Evolutionary conservation across 352 stramenopile species (phyloP).

Genomic region (Globisporangium ultimum): DNA sequence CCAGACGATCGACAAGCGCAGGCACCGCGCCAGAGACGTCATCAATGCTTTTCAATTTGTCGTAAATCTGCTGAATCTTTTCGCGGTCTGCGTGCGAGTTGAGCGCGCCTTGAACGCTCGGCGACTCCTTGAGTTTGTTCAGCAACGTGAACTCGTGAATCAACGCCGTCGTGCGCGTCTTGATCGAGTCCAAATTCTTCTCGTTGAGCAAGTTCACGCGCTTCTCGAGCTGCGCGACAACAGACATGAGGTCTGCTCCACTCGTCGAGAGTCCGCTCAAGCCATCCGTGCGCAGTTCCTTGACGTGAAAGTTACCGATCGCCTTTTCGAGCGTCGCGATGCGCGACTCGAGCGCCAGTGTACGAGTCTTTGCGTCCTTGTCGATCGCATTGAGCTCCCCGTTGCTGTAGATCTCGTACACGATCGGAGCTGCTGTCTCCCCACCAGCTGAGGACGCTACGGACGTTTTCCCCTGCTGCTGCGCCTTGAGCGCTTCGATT

Average conservation of each 20-base stretch:
- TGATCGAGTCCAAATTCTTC: slow-evolving; percentile 78
- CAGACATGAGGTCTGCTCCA: slow-evolving; percentile 35
- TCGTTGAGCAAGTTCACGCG: slow-evolving; percentile 67
- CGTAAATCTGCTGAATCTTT: slow-evolving; percentile 70
- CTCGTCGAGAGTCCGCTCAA: slow-evolving; percentile 20
- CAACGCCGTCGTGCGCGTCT: slow-evolving; percentile 67
- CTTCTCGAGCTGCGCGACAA: slow-evolving; percentile 59
- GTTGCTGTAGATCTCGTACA: slow-evolving; percentile 83
- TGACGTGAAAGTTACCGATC: slow-evolving; percentile 49
- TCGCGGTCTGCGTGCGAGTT: slow-evolving; percentile 57
- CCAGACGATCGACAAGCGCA: slow-evolving; percentile 65
- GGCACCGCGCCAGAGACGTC: slow-evolving; percentile 58
- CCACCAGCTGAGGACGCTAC: slow-evolving; percentile 3
- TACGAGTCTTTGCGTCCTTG: slow-evolving; percentile 55
- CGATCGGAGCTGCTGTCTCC: slow-evolving; percentile 35
- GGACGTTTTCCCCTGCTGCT: slow-evolving; percentile 26
- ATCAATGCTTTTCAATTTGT: slow-evolving; percentile 59
- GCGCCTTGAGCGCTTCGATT: slow-evolving; percentile 49
- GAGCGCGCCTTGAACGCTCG: slow-evolving; percentile 51
- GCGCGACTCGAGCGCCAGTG: slow-evolving; percentile 53
- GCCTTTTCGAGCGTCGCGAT: slow-evolving; percentile 59
- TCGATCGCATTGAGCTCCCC: slow-evolving; percentile 69
- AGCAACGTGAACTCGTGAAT: slow-evolving; percentile 77
- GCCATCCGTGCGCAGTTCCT: slow-evolving; percentile 46
- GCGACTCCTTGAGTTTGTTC: slow-evolving; percentile 75